phyloP scores from a whole-genome alignment of 306 rosid genomes.

The Dalbergia cultrata region DNA sequence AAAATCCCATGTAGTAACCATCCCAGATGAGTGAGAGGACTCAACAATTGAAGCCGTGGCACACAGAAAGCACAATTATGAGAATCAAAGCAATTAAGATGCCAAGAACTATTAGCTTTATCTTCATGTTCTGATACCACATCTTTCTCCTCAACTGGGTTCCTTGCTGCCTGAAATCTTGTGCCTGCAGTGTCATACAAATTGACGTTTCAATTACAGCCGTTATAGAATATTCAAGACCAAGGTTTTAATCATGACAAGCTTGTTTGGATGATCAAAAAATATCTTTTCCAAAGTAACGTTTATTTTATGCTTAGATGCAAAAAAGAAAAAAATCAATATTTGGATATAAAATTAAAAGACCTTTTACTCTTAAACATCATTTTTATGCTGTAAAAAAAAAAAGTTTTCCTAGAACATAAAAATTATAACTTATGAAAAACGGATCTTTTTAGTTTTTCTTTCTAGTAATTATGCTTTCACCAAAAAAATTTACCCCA shows the following conservation, averaged over 20 bases:
- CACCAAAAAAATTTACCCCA: no score
- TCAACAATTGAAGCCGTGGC: conserved; percentile 66
- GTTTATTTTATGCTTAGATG: no score
- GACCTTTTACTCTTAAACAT: no score
- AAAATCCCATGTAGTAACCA: background rate
- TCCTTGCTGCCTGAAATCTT: conserved; percentile 80
- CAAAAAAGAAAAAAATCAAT: no score
- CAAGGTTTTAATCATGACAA: background rate
- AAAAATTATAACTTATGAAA: no score
- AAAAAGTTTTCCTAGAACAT: no score
- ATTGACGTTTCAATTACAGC: conserved; percentile 4
- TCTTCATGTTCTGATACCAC: conserved; percentile 84
- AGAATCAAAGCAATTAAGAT: conserved; percentile 73
- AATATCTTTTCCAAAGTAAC: no score
- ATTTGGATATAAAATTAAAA: no score
- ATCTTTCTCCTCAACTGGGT: conserved; percentile 76
- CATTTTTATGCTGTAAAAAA: no score
- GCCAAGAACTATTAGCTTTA: conserved; percentile 72
- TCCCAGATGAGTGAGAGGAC: conserved; percentile 5
- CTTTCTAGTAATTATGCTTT: no score
- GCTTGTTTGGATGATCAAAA: no score
- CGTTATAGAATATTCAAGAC: background rate
- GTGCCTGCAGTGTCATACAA: conserved; percentile 63
- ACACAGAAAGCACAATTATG: conserved; percentile 69
- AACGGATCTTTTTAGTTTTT: no score